A percentile compares a stretch with the other conserved stretches of the same genome.
Evolutionary conservation across 1,284 basidiomycete genomes (phyloP).

Genomic region (Trichosporon asahii): DNA sequence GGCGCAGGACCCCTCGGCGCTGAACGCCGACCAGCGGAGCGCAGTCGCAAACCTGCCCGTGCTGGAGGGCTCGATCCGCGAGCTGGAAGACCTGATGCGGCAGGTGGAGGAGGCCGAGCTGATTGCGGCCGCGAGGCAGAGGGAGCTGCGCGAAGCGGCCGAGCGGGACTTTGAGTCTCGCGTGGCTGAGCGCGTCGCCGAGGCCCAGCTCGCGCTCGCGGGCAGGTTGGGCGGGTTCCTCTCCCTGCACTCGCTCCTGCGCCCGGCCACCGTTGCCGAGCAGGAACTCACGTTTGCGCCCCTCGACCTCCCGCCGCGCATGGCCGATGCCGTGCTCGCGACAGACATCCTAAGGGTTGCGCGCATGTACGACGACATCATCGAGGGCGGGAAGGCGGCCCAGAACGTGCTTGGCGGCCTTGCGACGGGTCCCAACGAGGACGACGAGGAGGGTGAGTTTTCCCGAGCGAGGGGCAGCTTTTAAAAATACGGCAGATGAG

Average conservation of each 20-base stretch:
- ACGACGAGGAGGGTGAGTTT: conserved; percentile 42
- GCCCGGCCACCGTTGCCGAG: conserved; percentile 39
- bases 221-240: conserved; percentile 63
- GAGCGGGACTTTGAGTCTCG: conserved; percentile 17
- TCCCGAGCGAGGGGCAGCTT: no score
- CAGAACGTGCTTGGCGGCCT: conserved; percentile 30
- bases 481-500: neutral
- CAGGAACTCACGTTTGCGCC: conserved; percentile 51
- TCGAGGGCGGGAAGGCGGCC: conserved; percentile 32
- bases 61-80: conserved; percentile 71
- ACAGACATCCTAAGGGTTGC: conserved; percentile 46
- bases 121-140: conserved; percentile 28
- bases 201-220: conserved; percentile 47
- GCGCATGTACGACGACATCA: conserved; percentile 41
- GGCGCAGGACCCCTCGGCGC: conserved; percentile 61
- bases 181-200: conserved; percentile 12
- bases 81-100: conserved; percentile 75
- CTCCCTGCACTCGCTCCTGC: conserved; percentile 61
- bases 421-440: conserved; percentile 28
- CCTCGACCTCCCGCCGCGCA: conserved; percentile 39
- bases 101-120: conserved; percentile 58
- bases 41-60: conserved; percentile 65
- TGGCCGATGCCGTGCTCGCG: conserved; percentile 46
- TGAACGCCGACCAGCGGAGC: conserved; percentile 79
- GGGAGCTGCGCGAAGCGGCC: conserved; percentile 31